Evolutionary conservation across 192 early-diverging fungal genomes (phyloP), one percentile per base, ranked within the genome.

Genomic region (Pilaira anomala): DNA sequence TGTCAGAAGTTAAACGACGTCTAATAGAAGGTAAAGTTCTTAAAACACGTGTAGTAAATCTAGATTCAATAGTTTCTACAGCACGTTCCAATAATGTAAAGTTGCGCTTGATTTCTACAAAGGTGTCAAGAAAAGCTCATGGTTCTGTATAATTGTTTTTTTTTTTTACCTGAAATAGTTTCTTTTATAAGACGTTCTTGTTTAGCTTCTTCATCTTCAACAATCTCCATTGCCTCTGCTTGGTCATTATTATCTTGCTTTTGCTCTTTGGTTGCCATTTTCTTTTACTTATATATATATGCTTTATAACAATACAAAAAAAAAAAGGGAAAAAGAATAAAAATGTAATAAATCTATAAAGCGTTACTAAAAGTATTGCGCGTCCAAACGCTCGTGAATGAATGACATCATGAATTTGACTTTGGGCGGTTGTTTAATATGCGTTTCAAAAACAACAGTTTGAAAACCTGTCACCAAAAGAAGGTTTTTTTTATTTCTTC

Each of bases 11-110:
- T 48, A 97, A 74, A 24, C 89, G 85, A 78, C 87, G 88, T 50
- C 97, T 88, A 50, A 95, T 76, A 2, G 89, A 81, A 22, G 89
- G 85, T 18, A 89, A 84, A 16, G 88, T 86, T 54, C 97, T 84
- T 45, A 98, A 67, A 16, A 91, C 97, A 45, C 97, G 88, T 36
- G 91, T 91, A 18, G 87, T 90, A 71, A 90, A 97, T 49, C 95
- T 88, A 30, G 87, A 69, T 71, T 98, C 97, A 48, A 92, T 78
- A 21, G 91, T 84, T 33, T 89, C 75, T 9, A 93, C 93, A 51
- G 89, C 89, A 53, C 86, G 77, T 72, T 94, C 91, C 59, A 98
- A 75, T 39, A 96, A 77, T n/a, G 68, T 62, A 70, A 94, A 81
- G 74, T 92, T 91, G 60, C 90, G 89, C 64, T 89, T 89, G 58